Base-by-base conservation (phyloP, 768 basidiomycete genomes). In the Tylopilus balloui region DNA sequence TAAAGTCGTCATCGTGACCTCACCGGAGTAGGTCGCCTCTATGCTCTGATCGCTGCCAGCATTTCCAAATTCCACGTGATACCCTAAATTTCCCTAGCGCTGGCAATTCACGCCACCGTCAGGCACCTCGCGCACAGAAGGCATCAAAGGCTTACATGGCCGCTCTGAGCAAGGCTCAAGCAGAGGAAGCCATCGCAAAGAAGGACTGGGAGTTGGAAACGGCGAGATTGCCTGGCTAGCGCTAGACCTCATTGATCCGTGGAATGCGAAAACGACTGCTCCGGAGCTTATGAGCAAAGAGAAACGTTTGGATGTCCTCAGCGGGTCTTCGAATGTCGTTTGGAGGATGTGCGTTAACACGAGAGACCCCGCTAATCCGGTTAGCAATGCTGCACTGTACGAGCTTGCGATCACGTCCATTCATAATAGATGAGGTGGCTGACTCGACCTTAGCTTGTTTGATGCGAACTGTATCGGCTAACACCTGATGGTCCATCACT, bases 81-180 rank as follows among this genome's bases (percentile, higher is more conserved):
- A 15, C 21, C 4, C 37, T 15, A 14, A 7, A n/a, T n/a, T n/a
- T 6, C 9, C 8, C n/a, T 29, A 78, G 76, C 39, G 57, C 70
- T 0, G 77, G 79, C 1, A 70, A 79, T 82, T 0, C 76, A 72
- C 53, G 70, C 70, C 0, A 81, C 77, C 0, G 72, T 80, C 17
- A 69, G 72, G 44, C 73, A 75, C 52, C 74, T 85, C 17, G 78
- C 74, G 0, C 68, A 71, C 7, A 69, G n/a, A 65, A 8, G 80
- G 81, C 14, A 80, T n/a, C 81, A 5, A 83, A 78, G 55, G 78
- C 83, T 6, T 83, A 83, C 54, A 71, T 84, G 52, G 78, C 73
- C 0, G 75, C 78, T 7, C 73, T 81, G 15, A 73, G 69, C 52
- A 74, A 77, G 52, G 55, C 56, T 14, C 71, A 67, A 40, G 81